Conservation (phyloP, 129 eudicot genomes). For the Flaveria brownii region DNA sequence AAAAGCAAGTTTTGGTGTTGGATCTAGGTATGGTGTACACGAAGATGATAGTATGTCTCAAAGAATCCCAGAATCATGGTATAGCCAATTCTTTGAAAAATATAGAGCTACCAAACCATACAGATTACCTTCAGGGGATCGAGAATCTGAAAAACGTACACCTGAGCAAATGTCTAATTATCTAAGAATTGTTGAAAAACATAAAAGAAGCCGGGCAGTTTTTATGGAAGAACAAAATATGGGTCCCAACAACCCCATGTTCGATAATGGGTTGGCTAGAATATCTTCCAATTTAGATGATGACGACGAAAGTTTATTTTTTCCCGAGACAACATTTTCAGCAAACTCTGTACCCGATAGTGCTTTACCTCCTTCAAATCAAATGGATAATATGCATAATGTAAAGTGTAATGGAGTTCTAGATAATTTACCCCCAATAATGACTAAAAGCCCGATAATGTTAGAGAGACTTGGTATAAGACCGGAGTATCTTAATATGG, state of each 20-base stretch:
- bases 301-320: slow-evolving; percentile 58
- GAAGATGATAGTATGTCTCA: slow-evolving; percentile 61
- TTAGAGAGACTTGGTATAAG: slow-evolving; percentile 94
- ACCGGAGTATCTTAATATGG: slow-evolving; percentile 88
- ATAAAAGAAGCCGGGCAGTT: slow-evolving; percentile 79
- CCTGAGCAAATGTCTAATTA: slow-evolving; percentile 87
- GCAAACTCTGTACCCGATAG: slow-evolving; percentile 90
- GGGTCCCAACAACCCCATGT: slow-evolving; percentile 39
- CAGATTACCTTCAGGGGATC: slow-evolving; percentile 61
- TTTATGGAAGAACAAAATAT: slow-evolving; percentile 58
- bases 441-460: slow-evolving; percentile 89
- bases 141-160: slow-evolving; percentile 88
- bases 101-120: slow-evolving; percentile 73
- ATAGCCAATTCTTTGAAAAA: slow-evolving; percentile 74
- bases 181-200: slow-evolving; percentile 67
- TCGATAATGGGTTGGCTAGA: slow-evolving; percentile 43
- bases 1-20: slow-evolving; percentile 59
- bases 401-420: slow-evolving; percentile 78
- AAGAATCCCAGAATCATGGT: slow-evolving; percentile 85
- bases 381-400: slow-evolving; percentile 44
- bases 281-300: slow-evolving; percentile 45
- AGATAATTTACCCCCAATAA: slow-evolving; percentile 78
- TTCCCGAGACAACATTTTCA: slow-evolving; percentile 82
- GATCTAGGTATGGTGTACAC: slow-evolving; percentile 60
- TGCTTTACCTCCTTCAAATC: slow-evolving; percentile 53